phyloP scores from a whole-genome alignment of 2,329 filamentous ascomycete genomes.

The Aschersonia sp. region DNA sequence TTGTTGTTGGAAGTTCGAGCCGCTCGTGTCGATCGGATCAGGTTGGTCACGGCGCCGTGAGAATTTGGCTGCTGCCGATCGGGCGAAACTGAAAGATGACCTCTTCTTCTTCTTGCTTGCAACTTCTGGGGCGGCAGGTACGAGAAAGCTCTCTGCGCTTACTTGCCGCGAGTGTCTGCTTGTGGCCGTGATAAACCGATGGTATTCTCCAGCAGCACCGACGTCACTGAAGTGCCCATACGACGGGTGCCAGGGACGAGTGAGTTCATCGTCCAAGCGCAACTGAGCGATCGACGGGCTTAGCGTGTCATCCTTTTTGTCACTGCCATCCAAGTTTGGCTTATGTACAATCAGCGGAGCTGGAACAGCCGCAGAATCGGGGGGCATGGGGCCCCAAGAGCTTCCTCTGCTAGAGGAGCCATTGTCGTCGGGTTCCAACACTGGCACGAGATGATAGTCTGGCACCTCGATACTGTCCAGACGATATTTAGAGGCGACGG shows the following conservation, averaged over 20 bases:
- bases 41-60: conserved; percentile 11
- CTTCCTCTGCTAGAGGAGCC: conserved; percentile 8
- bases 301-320: conserved; percentile 1
- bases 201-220: conserved; percentile 19
- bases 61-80: conserved; percentile 13
- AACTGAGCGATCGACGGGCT: neutral
- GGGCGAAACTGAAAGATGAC: conserved; percentile 10
- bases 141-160: neutral
- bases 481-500: neutral
- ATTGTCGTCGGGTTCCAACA: conserved; percentile 8
- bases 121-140: neutral
- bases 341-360: conserved; percentile 4
- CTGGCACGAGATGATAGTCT: conserved; percentile 5
- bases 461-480: neutral
- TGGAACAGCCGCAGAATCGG: conserved; percentile 3
- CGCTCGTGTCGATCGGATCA: neutral
- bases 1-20: neutral
- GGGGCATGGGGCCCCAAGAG: conserved; percentile 10
- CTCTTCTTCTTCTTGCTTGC: conserved; percentile 6
- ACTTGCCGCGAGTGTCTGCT: conserved; percentile 2
- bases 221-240: conserved; percentile 16
- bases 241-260: conserved; percentile 6
- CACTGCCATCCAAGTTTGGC: conserved; percentile 2
- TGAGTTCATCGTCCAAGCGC: conserved; percentile 2
- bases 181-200: conserved; percentile 18